Base-by-base conservation (phyloP, 2,329 filamentous ascomycete genomes). In the Corinectria fuckeliana region DNA sequence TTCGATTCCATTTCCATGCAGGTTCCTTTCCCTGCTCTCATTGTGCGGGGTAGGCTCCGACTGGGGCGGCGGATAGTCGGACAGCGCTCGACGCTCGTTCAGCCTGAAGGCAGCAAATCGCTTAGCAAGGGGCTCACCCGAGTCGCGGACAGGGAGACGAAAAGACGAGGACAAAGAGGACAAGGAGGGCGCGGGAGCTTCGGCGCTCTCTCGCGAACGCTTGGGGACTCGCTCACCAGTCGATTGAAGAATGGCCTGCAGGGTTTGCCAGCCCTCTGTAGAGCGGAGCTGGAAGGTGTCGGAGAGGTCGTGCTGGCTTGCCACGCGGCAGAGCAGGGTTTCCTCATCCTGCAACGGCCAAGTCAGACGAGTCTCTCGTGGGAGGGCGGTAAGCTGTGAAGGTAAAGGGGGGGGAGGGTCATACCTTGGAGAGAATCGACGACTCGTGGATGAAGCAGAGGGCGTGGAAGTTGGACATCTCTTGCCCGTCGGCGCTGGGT, bases 141-240 rank as follows among this genome's bases (percentile, higher is more conserved):
- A 75, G 60, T 75, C 74, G 67, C 68, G 67, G 58, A 65, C 65
- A 64, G 67, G 64, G 59, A 65, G 62, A 69, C 68, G 67, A 62
- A 69, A 69, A 56, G 67, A 68, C 50, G 70, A 69, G 41, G 70
- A 69, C 39, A 58, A 62, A 39, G 67, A 67, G 32, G 66, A 65
- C 34, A 65, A 69, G 56, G 70, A 67, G 55, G 71, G 60, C 49
- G 67, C 64, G 59, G 65, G 63, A 68, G 65, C 68, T 66, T 65
- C 77, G 73, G 74, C 75, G 71, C 73, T 71, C 67, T 76, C 75
- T 72, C 79, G 80, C 74, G 74, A 77, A 74, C 87, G 91, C 85
- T 95, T 96, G 78, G 88, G 89, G 86, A 90, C 87, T 87, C 90
- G 90, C 91, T 97, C 93, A 96, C 93, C 92, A 85, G 92, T 93